phyloP scores from a whole-genome alignment of 1,139 yeast species.

The Nakaseomyces glabratus region DNA sequence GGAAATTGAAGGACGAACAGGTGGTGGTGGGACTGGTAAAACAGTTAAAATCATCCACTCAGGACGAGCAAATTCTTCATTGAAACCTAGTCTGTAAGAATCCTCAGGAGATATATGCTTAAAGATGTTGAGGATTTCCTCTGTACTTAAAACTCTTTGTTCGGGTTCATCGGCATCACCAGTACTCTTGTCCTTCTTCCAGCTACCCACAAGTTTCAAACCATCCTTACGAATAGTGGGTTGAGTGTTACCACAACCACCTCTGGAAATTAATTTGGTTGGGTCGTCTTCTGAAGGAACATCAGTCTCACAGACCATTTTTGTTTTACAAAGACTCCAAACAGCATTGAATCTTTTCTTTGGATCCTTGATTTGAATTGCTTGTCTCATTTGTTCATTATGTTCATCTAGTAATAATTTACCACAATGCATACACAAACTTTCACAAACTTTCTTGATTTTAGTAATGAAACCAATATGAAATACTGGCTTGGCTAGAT shows the following conservation, averaged over 20 bases:
- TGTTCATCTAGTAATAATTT: slow-evolving; percentile 80
- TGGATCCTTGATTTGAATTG: slow-evolving; percentile 83
- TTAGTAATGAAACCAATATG: slow-evolving; percentile 93
- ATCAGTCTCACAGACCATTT: slow-evolving; percentile 94
- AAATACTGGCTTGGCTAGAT: slow-evolving; percentile 94
- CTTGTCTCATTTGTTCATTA: slow-evolving; percentile 80
- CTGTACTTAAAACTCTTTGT: slow-evolving; percentile 76
- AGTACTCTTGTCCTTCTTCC: slow-evolving; percentile 76
- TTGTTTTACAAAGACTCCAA: slow-evolving; percentile 84
- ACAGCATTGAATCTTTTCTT: slow-evolving; percentile 94
- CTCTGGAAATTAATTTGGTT: slow-evolving; percentile 53
- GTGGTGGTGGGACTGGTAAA: slow-evolving; percentile 99
- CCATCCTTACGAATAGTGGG: slow-evolving; percentile 97
- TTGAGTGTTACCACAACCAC: slow-evolving; percentile 97
- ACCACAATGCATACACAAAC: slow-evolving; percentile 98
- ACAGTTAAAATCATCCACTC: slow-evolving; percentile 98
- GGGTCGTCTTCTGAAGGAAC: slow-evolving; percentile 57
- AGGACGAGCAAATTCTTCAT: slow-evolving; percentile 94
- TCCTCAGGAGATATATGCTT: slow-evolving; percentile 86
- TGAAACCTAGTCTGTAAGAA: slow-evolving; percentile 73
- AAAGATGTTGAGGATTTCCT: slow-evolving; percentile 84
- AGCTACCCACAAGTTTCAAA: slow-evolving; percentile 88
- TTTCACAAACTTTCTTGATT: slow-evolving; percentile 90
- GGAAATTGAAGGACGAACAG: slow-evolving; percentile 97
- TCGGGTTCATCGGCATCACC: slow-evolving; percentile 85